Evolutionary conservation across 768 basidiomycete genomes (phyloP).

Genomic region (Kwoniella mangroviensis): DNA sequence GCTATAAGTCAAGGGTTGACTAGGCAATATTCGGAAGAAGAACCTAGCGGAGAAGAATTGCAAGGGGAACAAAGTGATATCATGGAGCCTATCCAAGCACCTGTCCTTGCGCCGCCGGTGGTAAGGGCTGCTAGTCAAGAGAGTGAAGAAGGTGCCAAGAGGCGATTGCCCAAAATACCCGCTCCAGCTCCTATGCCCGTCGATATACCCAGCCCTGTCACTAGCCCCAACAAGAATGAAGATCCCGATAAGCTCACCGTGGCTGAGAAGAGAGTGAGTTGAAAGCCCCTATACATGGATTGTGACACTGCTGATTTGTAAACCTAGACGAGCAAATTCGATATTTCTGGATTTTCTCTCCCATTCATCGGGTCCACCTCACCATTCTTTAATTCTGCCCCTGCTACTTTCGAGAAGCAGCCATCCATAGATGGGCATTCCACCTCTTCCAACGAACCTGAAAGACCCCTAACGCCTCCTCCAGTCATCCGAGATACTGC

Average conservation of each 20-base stretch:
- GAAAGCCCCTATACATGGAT: neutral
- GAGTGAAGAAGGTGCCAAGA: constrained; percentile 13
- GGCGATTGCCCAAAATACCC: constrained; percentile 48
- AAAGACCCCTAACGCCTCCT: constrained; percentile 50
- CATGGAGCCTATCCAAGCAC: constrained; percentile 18
- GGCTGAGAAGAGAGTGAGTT: constrained; percentile 41
- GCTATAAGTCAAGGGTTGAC: constrained; percentile 32
- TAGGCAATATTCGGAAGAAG: constrained; percentile 13
- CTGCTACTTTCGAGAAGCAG: constrained; percentile 32
- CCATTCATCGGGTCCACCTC: constrained; percentile 50
- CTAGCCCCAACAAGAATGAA: constrained; percentile 30
- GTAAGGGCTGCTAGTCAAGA: constrained; percentile 23
- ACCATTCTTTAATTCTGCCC: constrained; percentile 44
- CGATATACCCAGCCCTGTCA: constrained; percentile 50
- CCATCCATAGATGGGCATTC: constrained; percentile 27
- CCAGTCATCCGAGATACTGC: constrained; percentile 12
- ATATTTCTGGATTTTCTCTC: constrained; percentile 46
- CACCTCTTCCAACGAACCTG: constrained; percentile 21
- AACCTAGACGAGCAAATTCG: constrained; percentile 41
- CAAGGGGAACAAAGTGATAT: constrained; percentile 30
- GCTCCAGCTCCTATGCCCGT: constrained; percentile 44
- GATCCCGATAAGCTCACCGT: constrained; percentile 20
- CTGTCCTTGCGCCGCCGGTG: constrained; percentile 7
- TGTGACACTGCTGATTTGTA: neutral
- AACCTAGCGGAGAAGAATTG: neutral